Conservation (phyloP, 2,329 filamentous ascomycete species). For the Penicillium sclerotigenum region DNA sequence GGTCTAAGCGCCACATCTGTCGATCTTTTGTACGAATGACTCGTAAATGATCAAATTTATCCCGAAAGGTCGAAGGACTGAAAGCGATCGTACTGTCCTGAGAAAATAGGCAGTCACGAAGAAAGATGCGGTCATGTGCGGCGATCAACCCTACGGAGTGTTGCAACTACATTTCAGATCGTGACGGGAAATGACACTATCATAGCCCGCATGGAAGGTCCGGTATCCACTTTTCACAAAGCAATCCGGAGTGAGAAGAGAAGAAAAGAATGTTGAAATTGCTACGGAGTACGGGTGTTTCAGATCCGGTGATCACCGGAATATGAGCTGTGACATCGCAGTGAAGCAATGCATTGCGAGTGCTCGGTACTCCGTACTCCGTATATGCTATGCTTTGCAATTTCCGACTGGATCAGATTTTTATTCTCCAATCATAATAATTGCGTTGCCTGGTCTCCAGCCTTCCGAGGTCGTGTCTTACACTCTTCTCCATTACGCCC, state of each 20-base stretch:
- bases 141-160: background rate
- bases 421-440: background rate
- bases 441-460: background rate
- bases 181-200: background rate
- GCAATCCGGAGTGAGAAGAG: background rate
- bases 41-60: background rate
- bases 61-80: background rate
- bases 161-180: background rate
- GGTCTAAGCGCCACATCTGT: background rate
- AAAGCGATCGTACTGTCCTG: background rate
- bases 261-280: conserved; percentile 10
- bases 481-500: no score
- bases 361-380: no score
- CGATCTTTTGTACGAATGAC: background rate
- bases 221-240: background rate
- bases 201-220: background rate
- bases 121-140: background rate
- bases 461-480: background rate
- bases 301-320: conserved; percentile 7
- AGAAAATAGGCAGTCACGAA: background rate
- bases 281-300: conserved; percentile 8
- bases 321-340: background rate
- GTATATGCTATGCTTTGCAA: no score
- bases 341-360: background rate
- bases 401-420: background rate